Evolutionary conservation across 1,284 basidiomycete species (phyloP).

Genomic region (Thecaphora frezii): DNA sequence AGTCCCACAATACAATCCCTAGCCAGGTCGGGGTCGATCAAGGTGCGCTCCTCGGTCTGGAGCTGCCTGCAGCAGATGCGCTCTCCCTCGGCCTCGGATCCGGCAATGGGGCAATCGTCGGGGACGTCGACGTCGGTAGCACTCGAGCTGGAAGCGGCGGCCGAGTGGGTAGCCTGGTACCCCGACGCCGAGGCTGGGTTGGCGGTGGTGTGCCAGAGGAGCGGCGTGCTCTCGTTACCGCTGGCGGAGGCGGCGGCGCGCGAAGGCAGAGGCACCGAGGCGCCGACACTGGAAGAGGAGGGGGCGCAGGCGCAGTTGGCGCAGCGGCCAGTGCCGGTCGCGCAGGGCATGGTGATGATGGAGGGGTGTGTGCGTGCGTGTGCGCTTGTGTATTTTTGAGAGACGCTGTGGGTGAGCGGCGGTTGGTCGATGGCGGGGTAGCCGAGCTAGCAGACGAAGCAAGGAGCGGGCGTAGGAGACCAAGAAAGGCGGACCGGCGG

Average conservation of each 20-base stretch:
- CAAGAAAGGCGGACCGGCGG: too few relatives aligned
- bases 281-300: constrained; percentile 4
- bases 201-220: constrained; percentile 29
- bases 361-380: background rate
- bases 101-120: constrained; percentile 15
- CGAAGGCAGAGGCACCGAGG: background rate
- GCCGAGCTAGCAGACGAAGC: too few relatives aligned
- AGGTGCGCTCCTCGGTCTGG: constrained; percentile 70
- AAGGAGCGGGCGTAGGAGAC: too few relatives aligned
- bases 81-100: constrained; percentile 11
- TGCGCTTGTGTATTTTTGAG: too few relatives aligned
- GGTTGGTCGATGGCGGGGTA: too few relatives aligned
- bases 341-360: constrained; percentile 19
- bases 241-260: constrained; percentile 9
- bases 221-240: constrained; percentile 28
- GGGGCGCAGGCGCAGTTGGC: constrained; percentile 28
- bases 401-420: too few relatives aligned
- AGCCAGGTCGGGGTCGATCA: constrained; percentile 81
- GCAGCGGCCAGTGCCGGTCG: constrained; percentile 8
- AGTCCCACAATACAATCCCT: constrained; percentile 85
- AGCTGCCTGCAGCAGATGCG: constrained; percentile 75
- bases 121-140: constrained; percentile 17
- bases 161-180: constrained; percentile 15
- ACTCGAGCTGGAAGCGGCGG: constrained; percentile 1
- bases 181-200: background rate